phyloP scores from a whole-genome alignment of 495 filamentous ascomycete species.

The Lindgomyces ingoldianus region DNA sequence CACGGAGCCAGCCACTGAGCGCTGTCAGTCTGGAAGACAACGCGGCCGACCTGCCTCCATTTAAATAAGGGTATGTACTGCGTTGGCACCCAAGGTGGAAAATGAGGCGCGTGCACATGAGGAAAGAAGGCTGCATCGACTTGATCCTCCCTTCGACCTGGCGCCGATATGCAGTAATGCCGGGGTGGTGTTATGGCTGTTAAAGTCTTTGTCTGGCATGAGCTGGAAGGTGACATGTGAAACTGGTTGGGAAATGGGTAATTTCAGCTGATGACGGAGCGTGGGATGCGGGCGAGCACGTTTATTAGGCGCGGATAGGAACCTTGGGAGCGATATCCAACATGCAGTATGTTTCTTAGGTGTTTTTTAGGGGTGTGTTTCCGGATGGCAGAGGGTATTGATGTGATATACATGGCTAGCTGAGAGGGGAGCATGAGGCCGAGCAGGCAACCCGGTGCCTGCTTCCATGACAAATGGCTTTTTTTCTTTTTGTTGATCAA shows the following conservation, averaged over 20 bases:
- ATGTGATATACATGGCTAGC: slow-evolving; percentile 6
- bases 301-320: neutral
- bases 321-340: slow-evolving; percentile 19
- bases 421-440: slow-evolving; percentile 1
- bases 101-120: too few relatives aligned
- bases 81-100: too few relatives aligned
- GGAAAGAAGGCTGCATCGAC: too few relatives aligned
- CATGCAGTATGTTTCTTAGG: neutral
- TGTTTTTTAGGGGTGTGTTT: neutral
- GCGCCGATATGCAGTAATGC: too few relatives aligned
- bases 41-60: slow-evolving; percentile 37
- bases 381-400: neutral
- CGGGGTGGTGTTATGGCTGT: neutral
- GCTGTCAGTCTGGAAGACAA: slow-evolving; percentile 52
- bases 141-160: too few relatives aligned
- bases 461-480: neutral
- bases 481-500: slow-evolving; percentile 3
- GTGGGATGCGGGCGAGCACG: neutral
- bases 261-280: neutral
- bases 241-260: neutral
- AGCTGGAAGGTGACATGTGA: neutral
- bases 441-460: neutral
- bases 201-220: neutral
- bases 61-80: slow-evolving; percentile 29
- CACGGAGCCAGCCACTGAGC: slow-evolving; percentile 63